Conservation (phyloP, 805 yeast species). For the Teunomyces panamensis region DNA sequence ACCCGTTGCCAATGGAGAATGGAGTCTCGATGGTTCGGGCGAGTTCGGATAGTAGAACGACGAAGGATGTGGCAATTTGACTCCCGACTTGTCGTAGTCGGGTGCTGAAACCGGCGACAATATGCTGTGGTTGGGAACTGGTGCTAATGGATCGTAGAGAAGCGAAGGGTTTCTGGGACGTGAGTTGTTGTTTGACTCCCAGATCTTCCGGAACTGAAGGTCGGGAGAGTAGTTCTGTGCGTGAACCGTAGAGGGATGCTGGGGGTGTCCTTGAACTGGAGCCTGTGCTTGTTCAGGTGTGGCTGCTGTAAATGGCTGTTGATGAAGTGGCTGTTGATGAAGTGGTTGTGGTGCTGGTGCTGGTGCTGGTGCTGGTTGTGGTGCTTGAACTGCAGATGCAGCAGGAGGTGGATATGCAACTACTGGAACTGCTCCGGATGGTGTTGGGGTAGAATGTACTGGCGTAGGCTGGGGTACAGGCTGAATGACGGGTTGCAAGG, state of each 20-base stretch:
- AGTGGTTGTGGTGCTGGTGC: constrained; percentile 5
- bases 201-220: constrained; percentile 35
- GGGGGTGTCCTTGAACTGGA: constrained; percentile 3
- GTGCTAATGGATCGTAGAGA: constrained; percentile 48
- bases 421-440: neutral
- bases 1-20: neutral
- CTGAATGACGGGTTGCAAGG: constrained; percentile 5
- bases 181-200: constrained; percentile 19
- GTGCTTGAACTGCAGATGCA: constrained; percentile 4
- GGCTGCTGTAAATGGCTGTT: constrained; percentile 1
- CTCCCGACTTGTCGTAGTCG: constrained; percentile 7
- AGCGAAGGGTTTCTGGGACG: constrained; percentile 47
- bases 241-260: constrained; percentile 5
- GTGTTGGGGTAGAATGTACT: constrained; percentile 3
- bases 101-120: constrained; percentile 1
- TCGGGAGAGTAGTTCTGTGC: constrained; percentile 24
- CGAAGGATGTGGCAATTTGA: constrained; percentile 21
- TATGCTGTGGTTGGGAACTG: constrained; percentile 6
- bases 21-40: constrained; percentile 5
- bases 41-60: constrained; percentile 12
- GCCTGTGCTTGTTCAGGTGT: constrained; percentile 1
- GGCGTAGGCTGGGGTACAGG: constrained; percentile 2
- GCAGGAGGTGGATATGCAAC: constrained; percentile 1
- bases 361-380: constrained; percentile 6
- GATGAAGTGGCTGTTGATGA: constrained; percentile 4